Percentiles rank a stretch among this genome's conserved stretches.
These are phyloP conservation scores for Crinitomyces ghanaensis DNA, from an alignment of 805 yeast species.

Conservation along the genomic window DNA sequence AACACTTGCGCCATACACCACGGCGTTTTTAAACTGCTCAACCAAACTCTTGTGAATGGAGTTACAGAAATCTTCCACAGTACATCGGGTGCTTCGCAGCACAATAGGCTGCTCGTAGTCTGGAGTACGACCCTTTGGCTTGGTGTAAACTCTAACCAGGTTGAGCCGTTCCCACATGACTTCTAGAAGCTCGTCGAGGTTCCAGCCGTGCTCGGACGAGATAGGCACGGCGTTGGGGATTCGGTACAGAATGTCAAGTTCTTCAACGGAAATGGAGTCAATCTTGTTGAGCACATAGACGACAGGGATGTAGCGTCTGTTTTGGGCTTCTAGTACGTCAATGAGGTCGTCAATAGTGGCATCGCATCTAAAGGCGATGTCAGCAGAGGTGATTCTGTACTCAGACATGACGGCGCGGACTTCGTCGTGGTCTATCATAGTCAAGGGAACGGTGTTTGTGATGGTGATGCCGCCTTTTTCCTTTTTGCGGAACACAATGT, in stretches of 20 bases:
- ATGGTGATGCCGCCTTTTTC: slow-evolving; percentile 94
- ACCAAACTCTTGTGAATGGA: slow-evolving; percentile 91
- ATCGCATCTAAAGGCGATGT: slow-evolving; percentile 91
- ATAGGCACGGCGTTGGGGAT: slow-evolving; percentile 97
- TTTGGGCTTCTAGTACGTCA: slow-evolving; percentile 82
- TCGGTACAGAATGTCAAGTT: slow-evolving; percentile 76
- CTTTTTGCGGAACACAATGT: slow-evolving; percentile 80
- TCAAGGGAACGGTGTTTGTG: slow-evolving; percentile 85
- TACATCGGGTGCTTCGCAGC: slow-evolving; percentile 63
- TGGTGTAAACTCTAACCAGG: slow-evolving; percentile 91
- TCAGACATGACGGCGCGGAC: slow-evolving; percentile 93
- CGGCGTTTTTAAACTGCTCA: slow-evolving; percentile 85
- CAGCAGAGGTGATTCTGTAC: slow-evolving; percentile 91
- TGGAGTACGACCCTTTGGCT: slow-evolving; percentile 89
- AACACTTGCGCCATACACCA: slow-evolving; percentile 84
- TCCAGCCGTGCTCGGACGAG: slow-evolving; percentile 94
- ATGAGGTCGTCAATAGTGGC: slow-evolving; percentile 96
- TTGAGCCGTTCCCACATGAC: slow-evolving; percentile 91
- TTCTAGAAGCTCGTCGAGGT: slow-evolving; percentile 85
- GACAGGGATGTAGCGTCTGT: slow-evolving; percentile 92
- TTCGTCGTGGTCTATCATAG: slow-evolving; percentile 85
- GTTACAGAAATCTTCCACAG: slow-evolving; percentile 94
- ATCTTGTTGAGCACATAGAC: slow-evolving; percentile 90
- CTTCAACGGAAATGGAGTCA: slow-evolving; percentile 90
- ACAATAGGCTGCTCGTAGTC: slow-evolving; percentile 95